These are phyloP conservation scores for Groenewaldozyma sp. DNA, from an alignment of 1,139 yeast genomes.

Conservation along the genomic window DNA sequence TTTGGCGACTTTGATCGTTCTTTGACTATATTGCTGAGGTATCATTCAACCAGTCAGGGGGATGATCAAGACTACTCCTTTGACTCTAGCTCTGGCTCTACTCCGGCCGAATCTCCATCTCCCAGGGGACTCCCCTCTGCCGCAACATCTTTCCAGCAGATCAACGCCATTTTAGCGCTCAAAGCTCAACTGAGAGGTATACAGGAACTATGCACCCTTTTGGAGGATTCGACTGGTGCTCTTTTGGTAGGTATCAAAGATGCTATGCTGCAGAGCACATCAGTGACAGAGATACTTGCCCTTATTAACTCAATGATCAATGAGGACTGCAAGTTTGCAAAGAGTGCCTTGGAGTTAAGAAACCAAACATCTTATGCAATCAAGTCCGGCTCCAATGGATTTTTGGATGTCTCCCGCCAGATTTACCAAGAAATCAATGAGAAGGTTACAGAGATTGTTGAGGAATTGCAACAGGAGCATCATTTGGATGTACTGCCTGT, in stretches of 20 bases:
- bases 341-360: neutral
- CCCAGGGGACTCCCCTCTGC: neutral
- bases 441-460: neutral
- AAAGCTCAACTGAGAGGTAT: neutral
- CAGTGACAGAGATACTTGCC: neutral
- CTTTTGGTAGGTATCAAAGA: neutral
- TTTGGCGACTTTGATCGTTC: conserved; percentile 4
- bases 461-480: neutral
- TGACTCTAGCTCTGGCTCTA: neutral
- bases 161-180: neutral
- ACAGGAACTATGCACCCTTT: neutral
- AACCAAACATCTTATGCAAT: conserved; percentile 3
- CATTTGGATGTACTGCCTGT: neutral
- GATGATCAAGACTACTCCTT: no score
- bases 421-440: conserved; percentile 1
- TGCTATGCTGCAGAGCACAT: neutral
- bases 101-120: neutral
- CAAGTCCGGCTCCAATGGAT: conserved; percentile 3
- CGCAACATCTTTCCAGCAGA: neutral
- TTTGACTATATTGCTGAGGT: neutral
- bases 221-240: neutral
- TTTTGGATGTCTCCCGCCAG: conserved; percentile 1
- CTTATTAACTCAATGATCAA: neutral
- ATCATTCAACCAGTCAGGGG: neutral
- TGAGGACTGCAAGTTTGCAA: conserved; percentile 1